Evolutionary conservation across 2,329 filamentous ascomycete species (phyloP).

Genomic region (Fusarium sp.): DNA sequence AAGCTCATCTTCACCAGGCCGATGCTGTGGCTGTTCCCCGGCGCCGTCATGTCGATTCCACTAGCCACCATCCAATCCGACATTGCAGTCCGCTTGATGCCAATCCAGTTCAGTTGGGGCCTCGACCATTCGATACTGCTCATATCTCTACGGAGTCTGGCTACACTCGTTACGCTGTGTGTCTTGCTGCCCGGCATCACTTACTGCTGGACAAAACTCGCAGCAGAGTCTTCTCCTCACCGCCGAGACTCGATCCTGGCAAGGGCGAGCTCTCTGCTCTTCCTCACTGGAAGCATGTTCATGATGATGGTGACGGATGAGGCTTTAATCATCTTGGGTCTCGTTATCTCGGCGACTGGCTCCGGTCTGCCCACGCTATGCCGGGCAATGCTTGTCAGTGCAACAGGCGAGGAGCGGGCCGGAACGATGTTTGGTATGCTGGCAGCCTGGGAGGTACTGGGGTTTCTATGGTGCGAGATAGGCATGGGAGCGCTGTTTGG

Average conservation of each 20-base stretch:
- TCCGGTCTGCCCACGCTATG: slow-evolving; percentile 47
- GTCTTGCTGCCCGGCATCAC: slow-evolving; percentile 40
- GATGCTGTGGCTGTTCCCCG: slow-evolving; percentile 44
- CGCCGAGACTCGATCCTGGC: slow-evolving; percentile 37
- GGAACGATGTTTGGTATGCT: slow-evolving; percentile 47
- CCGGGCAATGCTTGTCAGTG: slow-evolving; percentile 44
- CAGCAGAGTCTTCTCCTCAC: slow-evolving; percentile 7
- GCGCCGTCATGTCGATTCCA: slow-evolving; percentile 42
- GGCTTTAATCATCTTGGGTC: slow-evolving; percentile 41
- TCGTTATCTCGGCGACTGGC: slow-evolving; percentile 42
- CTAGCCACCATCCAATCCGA: slow-evolving; percentile 42
- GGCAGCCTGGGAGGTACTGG: slow-evolving; percentile 45
- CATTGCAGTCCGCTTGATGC: slow-evolving; percentile 46
- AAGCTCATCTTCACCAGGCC: slow-evolving; percentile 39
- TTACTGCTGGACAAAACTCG: slow-evolving; percentile 24
- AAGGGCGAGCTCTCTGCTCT: slow-evolving; percentile 38
- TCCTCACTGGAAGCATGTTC: slow-evolving; percentile 44
- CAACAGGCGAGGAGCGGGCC: slow-evolving; percentile 25
- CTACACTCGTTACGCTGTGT: slow-evolving; percentile 43
- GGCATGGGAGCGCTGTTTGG: slow-evolving; percentile 45
- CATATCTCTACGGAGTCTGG: slow-evolving; percentile 41
- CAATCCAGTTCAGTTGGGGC: slow-evolving; percentile 46
- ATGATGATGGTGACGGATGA: slow-evolving; percentile 41
- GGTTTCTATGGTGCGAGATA: slow-evolving; percentile 40
- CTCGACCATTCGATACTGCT: slow-evolving; percentile 42